Evolutionary conservation across 1,284 basidiomycete species (phyloP).

Genomic region (Amylostereum areolatum): DNA sequence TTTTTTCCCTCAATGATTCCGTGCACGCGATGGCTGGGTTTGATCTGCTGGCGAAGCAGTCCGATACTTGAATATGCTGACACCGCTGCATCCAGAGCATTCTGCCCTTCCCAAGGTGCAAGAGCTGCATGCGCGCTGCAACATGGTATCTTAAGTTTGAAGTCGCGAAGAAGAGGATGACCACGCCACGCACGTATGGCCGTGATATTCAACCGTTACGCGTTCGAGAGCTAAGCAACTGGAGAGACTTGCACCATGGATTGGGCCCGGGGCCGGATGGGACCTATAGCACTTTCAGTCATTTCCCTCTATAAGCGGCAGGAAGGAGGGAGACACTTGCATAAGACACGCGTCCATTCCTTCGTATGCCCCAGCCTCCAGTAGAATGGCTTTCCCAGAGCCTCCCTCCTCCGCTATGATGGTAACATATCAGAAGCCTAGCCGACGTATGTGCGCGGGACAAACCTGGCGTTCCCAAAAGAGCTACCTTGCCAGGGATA

Average conservation of each 20-base stretch:
- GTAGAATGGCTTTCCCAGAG: constrained; percentile 72
- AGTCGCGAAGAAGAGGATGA: constrained; percentile 2
- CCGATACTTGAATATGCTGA: constrained; percentile 74
- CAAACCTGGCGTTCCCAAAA: constrained; percentile 81
- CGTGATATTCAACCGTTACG: constrained; percentile 58
- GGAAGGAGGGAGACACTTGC: constrained; percentile 48
- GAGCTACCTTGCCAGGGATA: constrained; percentile 66
- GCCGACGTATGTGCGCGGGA: not conserved
- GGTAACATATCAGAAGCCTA: not conserved
- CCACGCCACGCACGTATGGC: constrained; percentile 52
- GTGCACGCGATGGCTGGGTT: constrained; percentile 58
- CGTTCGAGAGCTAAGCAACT: constrained; percentile 52
- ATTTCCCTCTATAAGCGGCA: constrained; percentile 10
- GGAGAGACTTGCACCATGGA: constrained; percentile 42
- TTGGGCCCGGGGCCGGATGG: constrained; percentile 55
- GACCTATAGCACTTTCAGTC: constrained; percentile 39
- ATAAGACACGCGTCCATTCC: constrained; percentile 77
- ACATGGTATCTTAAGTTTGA: not conserved
- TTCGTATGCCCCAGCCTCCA: constrained; percentile 72
- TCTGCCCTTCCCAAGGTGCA: constrained; percentile 80
- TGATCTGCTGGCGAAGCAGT: constrained; percentile 61
- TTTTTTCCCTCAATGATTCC: constrained; percentile 61
- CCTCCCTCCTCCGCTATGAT: constrained; percentile 83
- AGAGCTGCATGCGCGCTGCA: constrained; percentile 73
- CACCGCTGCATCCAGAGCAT: constrained; percentile 83